Evolutionary conservation across 139 green algal species (phyloP).

Genomic region (Pleodorina starrii): DNA sequence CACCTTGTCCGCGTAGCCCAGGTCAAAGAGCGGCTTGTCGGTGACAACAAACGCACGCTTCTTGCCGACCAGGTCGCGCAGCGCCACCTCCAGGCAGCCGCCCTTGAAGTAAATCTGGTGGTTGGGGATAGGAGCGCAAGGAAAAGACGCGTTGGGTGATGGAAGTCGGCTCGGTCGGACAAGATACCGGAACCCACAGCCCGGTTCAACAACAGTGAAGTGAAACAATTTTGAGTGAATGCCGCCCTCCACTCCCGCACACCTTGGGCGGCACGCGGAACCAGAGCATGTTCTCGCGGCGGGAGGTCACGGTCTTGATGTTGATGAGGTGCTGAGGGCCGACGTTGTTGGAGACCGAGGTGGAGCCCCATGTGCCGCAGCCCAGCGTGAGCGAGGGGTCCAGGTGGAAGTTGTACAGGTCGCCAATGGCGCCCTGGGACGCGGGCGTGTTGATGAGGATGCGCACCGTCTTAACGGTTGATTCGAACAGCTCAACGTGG

Average conservation of each 20-base stretch:
- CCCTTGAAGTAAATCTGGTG: constrained; percentile 60
- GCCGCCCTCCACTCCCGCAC: no score
- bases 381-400: constrained; percentile 82
- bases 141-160: no score
- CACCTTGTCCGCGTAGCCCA: constrained; percentile 69
- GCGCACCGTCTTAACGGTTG: constrained; percentile 72
- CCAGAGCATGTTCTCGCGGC: constrained; percentile 83
- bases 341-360: constrained; percentile 78
- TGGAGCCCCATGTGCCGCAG: constrained; percentile 78
- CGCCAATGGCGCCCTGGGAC: constrained; percentile 67
- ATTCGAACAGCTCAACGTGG: constrained; percentile 67
- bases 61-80: constrained; percentile 68
- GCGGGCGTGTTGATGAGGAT: constrained; percentile 79
- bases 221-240: no score
- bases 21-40: constrained; percentile 76
- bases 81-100: constrained; percentile 71
- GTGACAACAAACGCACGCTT: constrained; percentile 78
- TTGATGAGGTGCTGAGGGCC: constrained; percentile 79
- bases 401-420: constrained; percentile 85
- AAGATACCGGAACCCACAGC: no score
- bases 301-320: constrained; percentile 74
- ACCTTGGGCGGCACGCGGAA: constrained; percentile 81
- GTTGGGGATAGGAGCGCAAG: no score
- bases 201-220: no score
- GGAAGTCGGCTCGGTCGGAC: no score